Evolutionary conservation across 2,329 filamentous ascomycete species (phyloP).

Genomic region (Alternaria sp.): DNA sequence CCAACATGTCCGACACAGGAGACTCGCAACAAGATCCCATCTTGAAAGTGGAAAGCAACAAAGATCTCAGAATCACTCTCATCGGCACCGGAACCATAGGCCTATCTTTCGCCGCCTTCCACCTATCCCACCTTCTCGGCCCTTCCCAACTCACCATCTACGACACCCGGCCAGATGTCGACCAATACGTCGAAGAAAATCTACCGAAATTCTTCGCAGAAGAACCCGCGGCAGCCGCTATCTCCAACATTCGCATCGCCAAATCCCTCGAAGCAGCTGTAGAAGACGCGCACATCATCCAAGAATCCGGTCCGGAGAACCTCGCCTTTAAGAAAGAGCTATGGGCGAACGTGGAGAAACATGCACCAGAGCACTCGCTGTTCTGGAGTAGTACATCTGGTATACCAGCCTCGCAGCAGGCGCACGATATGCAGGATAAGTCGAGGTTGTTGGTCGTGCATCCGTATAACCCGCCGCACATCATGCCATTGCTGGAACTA

Average conservation of each 20-base stretch:
- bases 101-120: constrained; percentile 62
- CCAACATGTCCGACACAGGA: constrained; percentile 13
- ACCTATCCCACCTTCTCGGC: constrained; percentile 54
- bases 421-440: constrained; percentile 50
- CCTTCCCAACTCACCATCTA: constrained; percentile 54
- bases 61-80: constrained; percentile 46
- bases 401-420: constrained; percentile 61
- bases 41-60: not conserved
- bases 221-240: constrained; percentile 11
- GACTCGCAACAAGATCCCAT: not conserved
- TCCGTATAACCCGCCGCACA: constrained; percentile 67
- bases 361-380: constrained; percentile 54
- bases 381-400: constrained; percentile 66
- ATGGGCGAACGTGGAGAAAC: constrained; percentile 59
- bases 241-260: constrained; percentile 45
- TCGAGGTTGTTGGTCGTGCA: constrained; percentile 63
- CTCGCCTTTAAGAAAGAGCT: constrained; percentile 58
- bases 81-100: constrained; percentile 60
- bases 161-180: constrained; percentile 58
- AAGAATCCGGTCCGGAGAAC: constrained; percentile 66
- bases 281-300: constrained; percentile 57
- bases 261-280: constrained; percentile 52
- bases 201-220: constrained; percentile 54
- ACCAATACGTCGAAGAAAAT: constrained; percentile 51
- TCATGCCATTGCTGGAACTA: constrained; percentile 67